Evolutionary conservation across 371 early-diverging fungal species (phyloP).

Genomic region (Saksenaea oblongispora): DNA sequence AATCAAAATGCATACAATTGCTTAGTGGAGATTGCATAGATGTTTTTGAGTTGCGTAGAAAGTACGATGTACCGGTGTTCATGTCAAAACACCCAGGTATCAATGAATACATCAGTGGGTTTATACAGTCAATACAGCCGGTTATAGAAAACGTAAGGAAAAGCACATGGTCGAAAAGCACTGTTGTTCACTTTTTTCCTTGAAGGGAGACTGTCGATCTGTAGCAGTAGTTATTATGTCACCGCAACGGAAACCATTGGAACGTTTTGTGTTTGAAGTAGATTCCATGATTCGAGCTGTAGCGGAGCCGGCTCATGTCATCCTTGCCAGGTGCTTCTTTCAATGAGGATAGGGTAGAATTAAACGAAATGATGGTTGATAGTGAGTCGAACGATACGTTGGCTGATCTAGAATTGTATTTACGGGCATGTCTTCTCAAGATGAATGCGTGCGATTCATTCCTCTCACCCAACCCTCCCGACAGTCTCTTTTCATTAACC

Average conservation of each 20-base stretch:
- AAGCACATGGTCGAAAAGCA: neutral
- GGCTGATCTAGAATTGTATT: slow-evolving; percentile 41
- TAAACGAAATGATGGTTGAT: neutral
- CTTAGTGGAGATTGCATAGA: slow-evolving; percentile 2
- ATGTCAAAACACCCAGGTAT: slow-evolving; percentile 53
- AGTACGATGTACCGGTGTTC: slow-evolving; percentile 53
- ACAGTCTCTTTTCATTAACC: slow-evolving; percentile 40
- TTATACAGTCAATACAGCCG: slow-evolving; percentile 44
- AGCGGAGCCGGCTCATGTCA: slow-evolving; percentile 4
- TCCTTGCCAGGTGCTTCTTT: slow-evolving; percentile 10
- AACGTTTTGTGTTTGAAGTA: slow-evolving; percentile 59
- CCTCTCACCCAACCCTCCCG: slow-evolving; percentile 9
- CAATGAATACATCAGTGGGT: slow-evolving; percentile 40
- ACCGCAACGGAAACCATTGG: slow-evolving; percentile 23
- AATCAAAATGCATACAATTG: neutral
- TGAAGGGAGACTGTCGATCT: slow-evolving; percentile 38
- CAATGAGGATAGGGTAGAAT: neutral
- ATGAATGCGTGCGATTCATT: slow-evolving; percentile 23
- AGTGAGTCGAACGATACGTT: slow-evolving; percentile 25
- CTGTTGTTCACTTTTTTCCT: neutral
- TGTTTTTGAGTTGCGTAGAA: slow-evolving; percentile 47
- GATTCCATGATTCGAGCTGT: slow-evolving; percentile 20
- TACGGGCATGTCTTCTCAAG: slow-evolving; percentile 48
- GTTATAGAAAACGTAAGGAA: slow-evolving; percentile 45
- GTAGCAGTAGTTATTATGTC: slow-evolving; percentile 41